Conservation (phyloP, 192 early-diverging fungal species). For the Coemansia sp. region DNA sequence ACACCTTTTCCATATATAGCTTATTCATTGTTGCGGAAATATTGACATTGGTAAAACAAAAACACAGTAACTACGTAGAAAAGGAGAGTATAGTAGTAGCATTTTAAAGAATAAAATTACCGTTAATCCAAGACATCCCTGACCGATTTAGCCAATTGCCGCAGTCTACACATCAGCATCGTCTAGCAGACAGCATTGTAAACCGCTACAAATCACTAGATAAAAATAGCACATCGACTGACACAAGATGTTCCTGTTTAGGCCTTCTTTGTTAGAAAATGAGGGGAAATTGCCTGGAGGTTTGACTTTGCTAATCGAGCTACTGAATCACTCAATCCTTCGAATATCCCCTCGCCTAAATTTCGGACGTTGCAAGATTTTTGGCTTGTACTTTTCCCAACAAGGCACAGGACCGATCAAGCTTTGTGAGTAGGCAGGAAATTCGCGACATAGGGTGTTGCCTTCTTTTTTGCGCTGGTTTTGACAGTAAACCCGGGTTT, state of each 20-base stretch:
- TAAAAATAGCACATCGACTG: neutral
- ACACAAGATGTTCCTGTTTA: conserved; percentile 4
- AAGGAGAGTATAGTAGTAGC: neutral
- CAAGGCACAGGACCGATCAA: too few relatives aligned
- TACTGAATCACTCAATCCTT: too few relatives aligned
- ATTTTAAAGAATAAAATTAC: neutral
- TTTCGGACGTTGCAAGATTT: too few relatives aligned
- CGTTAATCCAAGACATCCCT: conserved; percentile 1
- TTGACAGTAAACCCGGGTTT: too few relatives aligned
- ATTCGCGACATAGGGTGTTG: neutral
- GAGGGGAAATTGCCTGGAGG: neutral
- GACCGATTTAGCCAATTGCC: neutral
- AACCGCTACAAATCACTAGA: neutral
- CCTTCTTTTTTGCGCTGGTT: neutral
- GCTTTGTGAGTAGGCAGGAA: too few relatives aligned
- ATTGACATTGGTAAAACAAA: conserved; percentile 1
- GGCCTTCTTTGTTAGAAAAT: neutral
- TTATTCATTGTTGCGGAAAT: neutral
- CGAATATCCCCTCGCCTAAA: neutral
- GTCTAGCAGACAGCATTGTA: neutral
- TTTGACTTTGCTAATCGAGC: neutral
- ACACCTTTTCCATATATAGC: conserved; percentile 8
- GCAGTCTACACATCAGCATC: neutral
- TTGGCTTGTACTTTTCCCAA: too few relatives aligned
- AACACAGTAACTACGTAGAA: neutral